Evolutionary conservation across 139 green algal species (phyloP).

Genomic region (Mesostigma viride): DNA sequence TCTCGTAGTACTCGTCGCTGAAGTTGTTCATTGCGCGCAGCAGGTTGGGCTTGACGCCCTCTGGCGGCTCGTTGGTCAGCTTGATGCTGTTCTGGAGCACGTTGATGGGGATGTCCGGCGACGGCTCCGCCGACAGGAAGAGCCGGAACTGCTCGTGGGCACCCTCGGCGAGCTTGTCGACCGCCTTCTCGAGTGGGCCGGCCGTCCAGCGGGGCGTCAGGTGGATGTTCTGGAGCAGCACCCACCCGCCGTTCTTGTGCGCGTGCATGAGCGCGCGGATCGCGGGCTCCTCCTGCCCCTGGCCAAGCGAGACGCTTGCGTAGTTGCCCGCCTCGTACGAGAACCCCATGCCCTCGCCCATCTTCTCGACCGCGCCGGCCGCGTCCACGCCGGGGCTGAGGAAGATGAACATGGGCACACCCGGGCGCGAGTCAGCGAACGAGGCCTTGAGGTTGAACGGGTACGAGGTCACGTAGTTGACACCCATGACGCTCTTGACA

Average conservation of each 20-base stretch:
- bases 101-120: slow-evolving; percentile 66
- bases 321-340: slow-evolving; percentile 8
- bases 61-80: slow-evolving; percentile 83
- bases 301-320: slow-evolving; percentile 44
- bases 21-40: slow-evolving; percentile 64
- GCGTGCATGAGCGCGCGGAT: slow-evolving; percentile 66
- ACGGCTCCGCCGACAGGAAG: slow-evolving; percentile 81
- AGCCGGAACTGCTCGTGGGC: slow-evolving; percentile 53
- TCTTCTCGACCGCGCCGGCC: slow-evolving; percentile 61
- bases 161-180: slow-evolving; percentile 12
- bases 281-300: slow-evolving; percentile 79
- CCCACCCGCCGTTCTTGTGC: slow-evolving; percentile 83
- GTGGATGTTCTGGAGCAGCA: slow-evolving; percentile 61
- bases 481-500: slow-evolving; percentile 61
- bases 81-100: slow-evolving; percentile 84
- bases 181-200: slow-evolving; percentile 37
- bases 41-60: slow-evolving; percentile 47
- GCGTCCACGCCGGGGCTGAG: slow-evolving; percentile 71
- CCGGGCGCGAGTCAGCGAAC: slow-evolving; percentile 1
- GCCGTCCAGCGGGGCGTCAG: slow-evolving; percentile 16
- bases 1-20: slow-evolving; percentile 75
- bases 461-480: slow-evolving; percentile 46
- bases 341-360: slow-evolving; percentile 59
- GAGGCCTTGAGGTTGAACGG: slow-evolving; percentile 62
- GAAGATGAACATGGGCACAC: slow-evolving; percentile 75